Evolutionary conservation across 2,329 filamentous ascomycete species (phyloP).

Genomic region (Thyridium curvatum): DNA sequence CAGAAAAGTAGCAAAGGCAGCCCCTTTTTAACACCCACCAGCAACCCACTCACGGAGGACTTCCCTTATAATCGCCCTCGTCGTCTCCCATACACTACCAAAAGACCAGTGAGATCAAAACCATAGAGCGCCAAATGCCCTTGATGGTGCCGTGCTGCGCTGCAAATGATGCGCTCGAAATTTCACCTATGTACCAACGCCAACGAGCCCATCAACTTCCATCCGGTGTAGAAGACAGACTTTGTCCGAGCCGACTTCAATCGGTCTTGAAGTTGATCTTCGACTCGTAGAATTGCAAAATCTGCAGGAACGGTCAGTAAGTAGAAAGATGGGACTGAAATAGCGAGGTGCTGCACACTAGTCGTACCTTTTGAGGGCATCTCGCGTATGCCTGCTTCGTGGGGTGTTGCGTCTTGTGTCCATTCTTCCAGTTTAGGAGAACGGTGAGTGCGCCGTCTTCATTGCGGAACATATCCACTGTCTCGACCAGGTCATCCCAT

Average conservation of each 20-base stretch:
- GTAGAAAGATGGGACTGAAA: not conserved
- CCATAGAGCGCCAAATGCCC: too few relatives aligned
- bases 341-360: not conserved
- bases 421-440: slow-evolving; percentile 68
- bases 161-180: too few relatives aligned
- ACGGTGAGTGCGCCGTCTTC: slow-evolving; percentile 55
- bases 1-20: too few relatives aligned
- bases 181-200: too few relatives aligned
- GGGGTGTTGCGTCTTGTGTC: slow-evolving; percentile 67
- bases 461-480: slow-evolving; percentile 68
- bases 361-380: slow-evolving; percentile 66
- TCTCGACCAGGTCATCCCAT: slow-evolving; percentile 69
- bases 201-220: too few relatives aligned
- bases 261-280: slow-evolving; percentile 37
- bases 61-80: too few relatives aligned
- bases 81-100: too few relatives aligned
- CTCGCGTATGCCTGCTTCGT: slow-evolving; percentile 64
- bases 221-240: not conserved
- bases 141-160: too few relatives aligned
- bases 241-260: not conserved
- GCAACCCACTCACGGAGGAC: too few relatives aligned
- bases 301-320: slow-evolving; percentile 29
- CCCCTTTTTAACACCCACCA: too few relatives aligned
- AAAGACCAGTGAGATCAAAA: too few relatives aligned
- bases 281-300: slow-evolving; percentile 53